Evolutionary conservation across 2,329 filamentous ascomycete genomes (phyloP), one percentile per base, ranked within the genome.

Genomic region (Ascochyta lentis): DNA sequence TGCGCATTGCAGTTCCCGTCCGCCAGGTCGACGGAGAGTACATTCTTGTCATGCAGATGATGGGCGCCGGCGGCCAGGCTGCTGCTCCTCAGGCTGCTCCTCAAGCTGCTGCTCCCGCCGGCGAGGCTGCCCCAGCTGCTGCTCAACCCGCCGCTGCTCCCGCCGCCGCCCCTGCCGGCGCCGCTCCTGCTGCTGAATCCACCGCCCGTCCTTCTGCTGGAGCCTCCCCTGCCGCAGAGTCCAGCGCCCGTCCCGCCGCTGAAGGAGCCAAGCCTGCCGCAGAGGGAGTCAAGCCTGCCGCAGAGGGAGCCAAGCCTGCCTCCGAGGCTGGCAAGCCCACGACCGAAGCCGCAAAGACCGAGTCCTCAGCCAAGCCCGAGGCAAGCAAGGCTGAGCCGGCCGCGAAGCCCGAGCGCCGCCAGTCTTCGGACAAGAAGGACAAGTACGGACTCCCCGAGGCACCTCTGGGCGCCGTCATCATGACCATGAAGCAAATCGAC

Each of bases 1-100:
- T 71, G 66, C 71, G 73, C 29, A 69, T 75, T 40, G 73, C 73
- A 19, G 61, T 76, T 35, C 73, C 73, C 0, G 72, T 76, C 47
- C 52, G 63, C 52, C 69, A 72, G 47, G 49, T 75, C 13, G 72
- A 76, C 49, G 73, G 73, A 47, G 73, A 76, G 52, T 76, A 61
- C 63, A 75, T 76, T 46, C 64, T 76, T 33, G 67, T 67, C 15
- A 73, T 76, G 68, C 58, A 67, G 44, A 60, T 59, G 56, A 68
- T 68, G 65, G 59, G 54, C 16, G 56, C 48, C 23, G 56, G 38
- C 10, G 55, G 44, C 15, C 49, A 59, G 27, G 58, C 60, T 19
- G 19, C 19, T 35, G 58, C 61, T 16, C 47, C 60, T 8, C 56
- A 58, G 19, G 54, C 42, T 3, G 51, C 56, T 39, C 27, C 43